These are phyloP conservation scores for Aspergillus nidulans DNA, from an alignment of 495 filamentous ascomycete species.

Conservation along the genomic window DNA sequence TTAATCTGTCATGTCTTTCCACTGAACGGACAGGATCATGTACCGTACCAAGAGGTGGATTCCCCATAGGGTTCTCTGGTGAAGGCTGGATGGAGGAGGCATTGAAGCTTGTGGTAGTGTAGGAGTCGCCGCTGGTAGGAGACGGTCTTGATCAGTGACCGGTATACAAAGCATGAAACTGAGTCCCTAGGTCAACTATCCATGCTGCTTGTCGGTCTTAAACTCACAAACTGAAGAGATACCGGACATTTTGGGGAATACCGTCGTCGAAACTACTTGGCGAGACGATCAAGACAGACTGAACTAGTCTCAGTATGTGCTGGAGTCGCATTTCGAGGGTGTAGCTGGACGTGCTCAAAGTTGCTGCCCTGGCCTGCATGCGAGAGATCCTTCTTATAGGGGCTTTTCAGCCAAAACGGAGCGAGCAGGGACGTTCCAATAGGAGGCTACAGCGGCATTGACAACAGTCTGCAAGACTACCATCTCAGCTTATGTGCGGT, in stretches of 20 bases:
- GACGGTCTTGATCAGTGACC: too few relatives aligned
- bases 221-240: neutral
- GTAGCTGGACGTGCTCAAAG: too few relatives aligned
- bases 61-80: conserved; percentile 60
- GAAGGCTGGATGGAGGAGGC: conserved; percentile 50
- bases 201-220: too few relatives aligned
- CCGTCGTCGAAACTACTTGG: neutral
- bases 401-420: too few relatives aligned
- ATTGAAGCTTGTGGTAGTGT: conserved; percentile 58
- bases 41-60: conserved; percentile 40
- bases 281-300: neutral
- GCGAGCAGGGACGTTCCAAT: too few relatives aligned
- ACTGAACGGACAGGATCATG: neutral
- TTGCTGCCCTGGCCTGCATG: too few relatives aligned
- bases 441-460: too few relatives aligned
- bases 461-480: too few relatives aligned
- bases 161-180: too few relatives aligned
- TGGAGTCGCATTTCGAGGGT: neutral
- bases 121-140: conserved; percentile 49
- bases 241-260: neutral
- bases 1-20: neutral
- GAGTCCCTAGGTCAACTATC: too few relatives aligned
- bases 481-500: too few relatives aligned
- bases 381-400: too few relatives aligned
- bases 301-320: neutral